phyloP scores from a whole-genome alignment of 148 eudicot species.

The Diospyros kaki region DNA sequence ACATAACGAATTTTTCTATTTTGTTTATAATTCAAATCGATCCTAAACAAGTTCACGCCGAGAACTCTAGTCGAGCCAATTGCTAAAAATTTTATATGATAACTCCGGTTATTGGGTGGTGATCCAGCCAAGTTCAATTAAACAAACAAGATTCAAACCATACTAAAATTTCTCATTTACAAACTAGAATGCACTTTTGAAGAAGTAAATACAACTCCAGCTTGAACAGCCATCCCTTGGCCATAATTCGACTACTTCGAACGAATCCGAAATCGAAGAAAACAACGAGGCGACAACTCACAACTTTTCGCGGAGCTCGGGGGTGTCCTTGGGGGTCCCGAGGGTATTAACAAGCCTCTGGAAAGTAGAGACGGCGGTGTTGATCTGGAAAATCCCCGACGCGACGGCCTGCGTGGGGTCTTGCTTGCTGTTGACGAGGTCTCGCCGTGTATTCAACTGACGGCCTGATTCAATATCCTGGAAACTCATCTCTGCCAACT shows the following conservation, averaged over 20 bases:
- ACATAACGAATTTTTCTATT: no score
- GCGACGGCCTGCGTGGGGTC: slow-evolving; percentile 67
- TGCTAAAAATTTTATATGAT: no score
- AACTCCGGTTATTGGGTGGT: no score
- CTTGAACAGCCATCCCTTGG: not conserved
- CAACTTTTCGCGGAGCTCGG: slow-evolving; percentile 80
- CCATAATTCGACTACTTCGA: not conserved
- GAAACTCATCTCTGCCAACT: slow-evolving; percentile 54
- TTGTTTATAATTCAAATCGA: no score
- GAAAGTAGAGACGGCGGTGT: slow-evolving; percentile 75
- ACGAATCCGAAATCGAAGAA: not conserved
- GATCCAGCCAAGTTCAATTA: no score
- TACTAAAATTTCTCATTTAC: no score
- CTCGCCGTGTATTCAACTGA: slow-evolving; percentile 38
- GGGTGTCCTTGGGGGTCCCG: slow-evolving; percentile 90
- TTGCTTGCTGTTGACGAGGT: slow-evolving; percentile 38
- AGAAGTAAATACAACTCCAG: no score
- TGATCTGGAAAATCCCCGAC: slow-evolving; percentile 78
- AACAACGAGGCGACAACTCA: slow-evolving; percentile 16
- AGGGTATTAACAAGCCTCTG: slow-evolving; percentile 85
- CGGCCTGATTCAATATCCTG: slow-evolving; percentile 79
- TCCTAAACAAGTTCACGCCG: no score
- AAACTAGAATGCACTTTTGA: no score
- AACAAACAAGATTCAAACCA: no score
- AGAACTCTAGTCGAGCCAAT: no score